A percentile compares a stretch with the other conserved stretches of the same genome.
Conservation (phyloP, 1,139 yeast species). For the Hemisphaericaspora subhashii region DNA sequence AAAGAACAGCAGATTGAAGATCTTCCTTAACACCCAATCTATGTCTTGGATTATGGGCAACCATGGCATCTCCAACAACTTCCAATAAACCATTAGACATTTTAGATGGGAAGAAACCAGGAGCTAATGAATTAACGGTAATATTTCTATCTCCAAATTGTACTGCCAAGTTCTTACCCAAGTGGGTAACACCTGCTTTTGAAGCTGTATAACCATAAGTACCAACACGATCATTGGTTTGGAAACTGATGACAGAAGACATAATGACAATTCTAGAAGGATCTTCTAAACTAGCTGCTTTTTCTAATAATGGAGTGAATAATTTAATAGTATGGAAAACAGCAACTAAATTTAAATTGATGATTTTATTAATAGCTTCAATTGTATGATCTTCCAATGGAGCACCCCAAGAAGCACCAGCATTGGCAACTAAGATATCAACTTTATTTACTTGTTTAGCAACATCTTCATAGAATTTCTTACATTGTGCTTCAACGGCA, state of each 20-base stretch:
- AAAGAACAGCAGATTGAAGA: slow-evolving; percentile 58
- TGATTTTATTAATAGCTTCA: slow-evolving; percentile 60
- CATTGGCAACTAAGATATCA: slow-evolving; percentile 72
- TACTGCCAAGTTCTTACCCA: slow-evolving; percentile 62
- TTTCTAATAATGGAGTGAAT: slow-evolving; percentile 57
- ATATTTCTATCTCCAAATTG: slow-evolving; percentile 68
- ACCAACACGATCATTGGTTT: slow-evolving; percentile 50
- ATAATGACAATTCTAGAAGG: slow-evolving; percentile 69
- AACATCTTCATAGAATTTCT: slow-evolving; percentile 46
- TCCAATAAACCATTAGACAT: slow-evolving; percentile 70
- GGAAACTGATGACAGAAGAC: slow-evolving; percentile 59
- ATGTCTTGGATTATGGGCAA: slow-evolving; percentile 56
- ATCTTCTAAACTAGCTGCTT: slow-evolving; percentile 55
- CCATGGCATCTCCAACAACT: slow-evolving; percentile 51
- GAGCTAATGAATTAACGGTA: slow-evolving; percentile 69
- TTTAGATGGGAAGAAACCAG: slow-evolving; percentile 78
- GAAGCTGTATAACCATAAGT: slow-evolving; percentile 74
- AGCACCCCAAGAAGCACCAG: slow-evolving; percentile 84
- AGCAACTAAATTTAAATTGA: slow-evolving; percentile 67
- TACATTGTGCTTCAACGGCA: slow-evolving; percentile 51
- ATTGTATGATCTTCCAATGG: slow-evolving; percentile 63
- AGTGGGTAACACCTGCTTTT: slow-evolving; percentile 74
- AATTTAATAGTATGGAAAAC: slow-evolving; percentile 68
- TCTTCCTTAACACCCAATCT: slow-evolving; percentile 68
- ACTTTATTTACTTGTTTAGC: slow-evolving; percentile 43